Percentiles rank a stretch among this genome's conserved stretches.
Conservation (phyloP, 441 rosid species). For the Biscutella laevigata region DNA sequence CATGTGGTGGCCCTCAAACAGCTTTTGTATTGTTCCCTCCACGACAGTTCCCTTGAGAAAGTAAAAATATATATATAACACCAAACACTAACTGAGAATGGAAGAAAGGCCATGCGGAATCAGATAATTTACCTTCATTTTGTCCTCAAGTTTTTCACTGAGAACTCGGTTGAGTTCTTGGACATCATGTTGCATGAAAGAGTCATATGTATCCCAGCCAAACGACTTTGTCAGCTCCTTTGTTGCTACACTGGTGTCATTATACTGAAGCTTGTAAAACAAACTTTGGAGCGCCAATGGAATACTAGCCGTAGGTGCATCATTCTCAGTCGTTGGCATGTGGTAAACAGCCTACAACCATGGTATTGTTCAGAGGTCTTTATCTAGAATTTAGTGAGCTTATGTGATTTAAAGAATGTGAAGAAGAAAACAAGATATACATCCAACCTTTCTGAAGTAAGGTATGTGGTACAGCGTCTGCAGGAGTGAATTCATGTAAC, state of each 20-base stretch:
- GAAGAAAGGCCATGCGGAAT: not conserved
- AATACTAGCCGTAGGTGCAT: conserved; percentile 76
- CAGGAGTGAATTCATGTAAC: conserved; percentile 84
- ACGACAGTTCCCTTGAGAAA: conserved; percentile 75
- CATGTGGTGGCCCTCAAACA: conserved; percentile 92
- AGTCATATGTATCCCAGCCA: conserved; percentile 96
- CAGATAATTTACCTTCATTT: conserved; percentile 65
- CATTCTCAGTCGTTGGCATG: conserved; percentile 96
- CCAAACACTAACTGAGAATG: conserved; percentile 6
- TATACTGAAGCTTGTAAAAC: conserved; percentile 86
- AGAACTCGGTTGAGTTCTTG: conserved; percentile 89
- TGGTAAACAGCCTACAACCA: conserved; percentile 81
- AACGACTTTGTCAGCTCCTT: conserved; percentile 83
- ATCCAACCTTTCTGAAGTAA: conserved; percentile 72
- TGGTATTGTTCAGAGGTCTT: conserved; percentile 21
- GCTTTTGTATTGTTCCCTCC: conserved; percentile 87
- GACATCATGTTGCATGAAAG: conserved; percentile 94
- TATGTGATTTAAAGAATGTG: not conserved
- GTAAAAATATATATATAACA: conserved; percentile 12
- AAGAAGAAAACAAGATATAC: conserved; percentile 12
- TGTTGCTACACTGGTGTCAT: conserved; percentile 79
- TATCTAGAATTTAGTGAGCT: not conserved
- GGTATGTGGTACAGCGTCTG: conserved; percentile 79
- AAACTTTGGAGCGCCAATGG: conserved; percentile 89
- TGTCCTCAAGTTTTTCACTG: conserved; percentile 85